Evolutionary conservation across 495 filamentous ascomycete species (phyloP), one percentile per base, ranked within the genome.

Genomic region (Hypoxylon intermedium): DNA sequence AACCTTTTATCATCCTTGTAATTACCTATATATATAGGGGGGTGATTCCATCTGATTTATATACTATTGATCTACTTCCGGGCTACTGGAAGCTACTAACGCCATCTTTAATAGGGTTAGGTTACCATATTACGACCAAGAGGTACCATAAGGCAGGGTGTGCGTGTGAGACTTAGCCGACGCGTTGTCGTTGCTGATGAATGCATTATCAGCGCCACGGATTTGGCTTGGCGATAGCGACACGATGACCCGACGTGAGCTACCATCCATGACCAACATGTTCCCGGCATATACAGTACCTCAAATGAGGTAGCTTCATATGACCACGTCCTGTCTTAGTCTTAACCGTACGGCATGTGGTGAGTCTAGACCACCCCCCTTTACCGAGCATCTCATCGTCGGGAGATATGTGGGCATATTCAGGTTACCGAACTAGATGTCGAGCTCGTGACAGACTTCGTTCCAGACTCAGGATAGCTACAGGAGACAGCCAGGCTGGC

Each of bases 291-390:
- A 36, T 15, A 33, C 7, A n/a, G 16, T 7, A 41, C 13, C 47
- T 41, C 31, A 63, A 58, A 57, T 18, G 28, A 33, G 59, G 13
- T 47, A 41, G 48, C 41, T 60, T 15, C 41, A 53, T 58, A 38
- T 11, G 37, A 28, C 51, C n/a, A 55, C 26, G 49, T 26, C 54
- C 60, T 49, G 47, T 50, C 12, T 18, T 38, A 43, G 4, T 4
- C 7, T 26, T 21, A 48, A 13, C 21, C 42, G 15, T 34, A 37
- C 31, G 21, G 30, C 18, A 53, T 53, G 31, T 31, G 37, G 50
- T 19, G 26, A 4, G 11, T 40, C 48, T 48, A 53, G 43, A 49
- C 41, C 16, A 12, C 26, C 18, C 16, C 15, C 26, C 18, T 15
- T 1, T 38, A 26, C 19, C 46, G 31, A 31, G 21, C 40, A 42